Conservation (phyloP, 2,329 filamentous ascomycete genomes). For the Aotearoamyces nothofagi region DNA sequence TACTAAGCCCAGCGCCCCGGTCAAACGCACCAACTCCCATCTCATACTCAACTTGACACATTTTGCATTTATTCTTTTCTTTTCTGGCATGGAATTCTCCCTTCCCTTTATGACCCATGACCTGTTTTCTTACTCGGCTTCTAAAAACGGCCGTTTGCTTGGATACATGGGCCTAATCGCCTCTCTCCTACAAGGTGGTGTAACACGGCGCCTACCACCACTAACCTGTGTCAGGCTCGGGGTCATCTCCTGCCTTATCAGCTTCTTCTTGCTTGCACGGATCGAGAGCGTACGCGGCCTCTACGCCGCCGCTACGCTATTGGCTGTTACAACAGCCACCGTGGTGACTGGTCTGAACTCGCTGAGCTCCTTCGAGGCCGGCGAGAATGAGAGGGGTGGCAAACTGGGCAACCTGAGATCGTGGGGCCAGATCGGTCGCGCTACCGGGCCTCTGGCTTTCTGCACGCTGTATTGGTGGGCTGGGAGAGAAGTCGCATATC, state of each 20-base stretch:
- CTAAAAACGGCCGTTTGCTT: slow-evolving; percentile 70
- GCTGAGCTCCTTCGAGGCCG: slow-evolving; percentile 78
- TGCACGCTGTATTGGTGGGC: slow-evolving; percentile 99
- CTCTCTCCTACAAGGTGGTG: slow-evolving; percentile 81
- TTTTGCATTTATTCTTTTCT: slow-evolving; percentile 86
- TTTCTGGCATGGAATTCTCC: slow-evolving; percentile 96
- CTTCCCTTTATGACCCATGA: slow-evolving; percentile 96
- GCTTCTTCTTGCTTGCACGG: slow-evolving; percentile 65
- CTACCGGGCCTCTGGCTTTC: slow-evolving; percentile 76
- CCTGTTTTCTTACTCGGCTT: slow-evolving; percentile 68
- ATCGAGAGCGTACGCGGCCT: slow-evolving; percentile 53
- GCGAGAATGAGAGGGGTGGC: slow-evolving; percentile 63
- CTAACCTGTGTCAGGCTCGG: slow-evolving; percentile 68
- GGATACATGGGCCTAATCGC: slow-evolving; percentile 87
- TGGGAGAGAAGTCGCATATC: slow-evolving; percentile 73
- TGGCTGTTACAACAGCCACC: slow-evolving; percentile 84
- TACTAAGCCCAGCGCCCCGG: slow-evolving; percentile 8
- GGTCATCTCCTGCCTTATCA: slow-evolving; percentile 58
- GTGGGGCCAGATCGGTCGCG: slow-evolving; percentile 76
- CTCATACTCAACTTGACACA: slow-evolving; percentile 71
- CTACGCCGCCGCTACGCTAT: slow-evolving; percentile 67
- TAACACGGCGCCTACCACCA: slow-evolving; percentile 74
- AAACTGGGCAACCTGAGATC: slow-evolving; percentile 73
- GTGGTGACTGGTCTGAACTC: slow-evolving; percentile 92
- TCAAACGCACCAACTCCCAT: slow-evolving; percentile 49